Conservation (phyloP, 176 grass and related monocot species). For the Pontederia crassipes region DNA sequence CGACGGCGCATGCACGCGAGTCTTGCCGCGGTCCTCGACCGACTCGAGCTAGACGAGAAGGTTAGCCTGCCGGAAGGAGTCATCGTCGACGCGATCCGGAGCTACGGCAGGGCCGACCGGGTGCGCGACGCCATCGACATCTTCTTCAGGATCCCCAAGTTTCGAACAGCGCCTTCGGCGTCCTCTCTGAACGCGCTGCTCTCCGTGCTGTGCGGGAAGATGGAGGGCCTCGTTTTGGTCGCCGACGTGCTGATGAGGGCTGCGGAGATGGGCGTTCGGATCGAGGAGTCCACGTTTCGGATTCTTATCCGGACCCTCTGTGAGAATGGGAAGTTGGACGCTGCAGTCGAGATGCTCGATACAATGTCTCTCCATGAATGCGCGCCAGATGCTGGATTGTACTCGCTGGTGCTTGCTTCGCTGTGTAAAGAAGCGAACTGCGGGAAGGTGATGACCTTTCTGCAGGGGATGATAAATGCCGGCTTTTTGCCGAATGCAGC, state of each 20-base stretch:
- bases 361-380: constrained; percentile 30
- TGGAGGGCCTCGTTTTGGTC: constrained; percentile 23
- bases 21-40: constrained; percentile 4
- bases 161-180: constrained; percentile 12
- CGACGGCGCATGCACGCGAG: neutral
- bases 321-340: constrained; percentile 17
- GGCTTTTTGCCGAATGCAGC: constrained; percentile 15
- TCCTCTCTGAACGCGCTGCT: constrained; percentile 22
- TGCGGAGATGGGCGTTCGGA: constrained; percentile 20
- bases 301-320: constrained; percentile 29
- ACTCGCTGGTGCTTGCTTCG: constrained; percentile 21
- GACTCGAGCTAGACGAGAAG: constrained; percentile 12
- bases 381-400: constrained; percentile 20
- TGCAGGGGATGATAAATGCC: constrained; percentile 47
- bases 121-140: constrained; percentile 20
- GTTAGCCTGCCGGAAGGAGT: constrained; percentile 16
- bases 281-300: constrained; percentile 28
- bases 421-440: constrained; percentile 20
- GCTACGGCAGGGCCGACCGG: constrained; percentile 7
- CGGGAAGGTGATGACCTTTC: constrained; percentile 22
- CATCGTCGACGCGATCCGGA: constrained; percentile 19
- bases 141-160: constrained; percentile 32
- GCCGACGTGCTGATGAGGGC: constrained; percentile 31
- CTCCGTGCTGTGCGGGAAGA: constrained; percentile 22
- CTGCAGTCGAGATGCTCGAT: constrained; percentile 23